Evolutionary conservation across 768 basidiomycete genomes (phyloP), one percentile per base, ranked within the genome.

Genomic region (Phlegmacium glaucopus): DNA sequence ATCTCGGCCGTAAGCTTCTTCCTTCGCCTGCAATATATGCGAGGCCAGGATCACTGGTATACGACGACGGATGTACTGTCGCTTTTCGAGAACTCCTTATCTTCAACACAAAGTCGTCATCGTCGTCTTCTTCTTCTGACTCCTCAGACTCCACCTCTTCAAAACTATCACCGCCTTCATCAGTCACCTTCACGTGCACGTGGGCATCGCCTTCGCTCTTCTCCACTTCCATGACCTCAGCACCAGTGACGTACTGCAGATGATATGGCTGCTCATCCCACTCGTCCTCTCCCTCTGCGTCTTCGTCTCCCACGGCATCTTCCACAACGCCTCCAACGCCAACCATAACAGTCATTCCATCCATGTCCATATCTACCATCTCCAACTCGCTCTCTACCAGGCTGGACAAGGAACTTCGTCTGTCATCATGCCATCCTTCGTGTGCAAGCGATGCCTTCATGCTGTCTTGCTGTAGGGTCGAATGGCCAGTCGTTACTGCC

Each of bases 241-340:
- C 36, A 51, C 50, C 34, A 54, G 60, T 17, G 22, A 51, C 36
- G 15, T 49, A 42, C 18, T 55, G 50, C 39, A 40, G 39, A 13
- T 53, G 51, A 15, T 42, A 39, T 32, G 46, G 41, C 42, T 49
- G 51, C 12, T 39, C n/a, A 12, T 38, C 40, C 29, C 57, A 60
- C 17, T 60, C 59, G 5, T 60, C 59, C n/a, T 62, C 63, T 15
- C 63, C 63, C 51, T 64, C 63, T 26, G 62, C 59, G 39, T 66
- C 64, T 15, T 57, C 52, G 34, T 62, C 61, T 11, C 57, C 58
- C 4, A 44, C 55, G 12, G 51, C 51, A 30, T 54, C 56, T 30
- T 58, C 55, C 34, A 45, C 50, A 35, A 45, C 51, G 8, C 26
- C 29, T 25, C 25, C 41, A 15, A 16, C 38, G 12, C 28, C 32